phyloP scores from a whole-genome alignment of 176 grass and related monocot genomes.

The Alopecurus myosuroides region DNA sequence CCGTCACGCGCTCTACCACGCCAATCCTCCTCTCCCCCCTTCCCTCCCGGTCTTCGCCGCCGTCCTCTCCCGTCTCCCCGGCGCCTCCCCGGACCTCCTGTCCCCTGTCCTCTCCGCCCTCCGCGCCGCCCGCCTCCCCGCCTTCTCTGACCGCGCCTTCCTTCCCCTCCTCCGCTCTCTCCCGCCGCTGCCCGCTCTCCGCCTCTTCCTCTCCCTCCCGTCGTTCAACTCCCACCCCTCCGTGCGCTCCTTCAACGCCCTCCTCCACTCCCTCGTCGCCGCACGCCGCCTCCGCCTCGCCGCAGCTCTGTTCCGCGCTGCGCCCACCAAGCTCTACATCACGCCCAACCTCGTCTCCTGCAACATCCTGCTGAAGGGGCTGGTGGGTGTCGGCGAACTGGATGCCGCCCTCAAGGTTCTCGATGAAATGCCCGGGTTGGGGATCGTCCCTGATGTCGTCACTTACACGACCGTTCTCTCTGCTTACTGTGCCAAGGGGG shows the following conservation, averaged over 20 bases:
- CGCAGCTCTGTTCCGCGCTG: slow-evolving; percentile 57
- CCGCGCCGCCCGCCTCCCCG: slow-evolving; percentile 33
- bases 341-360: slow-evolving; percentile 60
- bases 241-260: slow-evolving; percentile 71
- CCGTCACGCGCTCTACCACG: slow-evolving; percentile 42
- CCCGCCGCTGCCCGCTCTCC: slow-evolving; percentile 48
- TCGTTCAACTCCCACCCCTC: slow-evolving; percentile 57
- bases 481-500: slow-evolving; percentile 39
- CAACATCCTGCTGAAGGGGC: slow-evolving; percentile 67
- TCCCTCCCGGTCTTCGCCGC: slow-evolving; percentile 33
- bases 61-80: slow-evolving; percentile 33
- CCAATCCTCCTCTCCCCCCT: slow-evolving; percentile 1
- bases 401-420: slow-evolving; percentile 49
- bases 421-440: slow-evolving; percentile 66
- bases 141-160: slow-evolving; percentile 53
- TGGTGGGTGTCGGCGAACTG: slow-evolving; percentile 28
- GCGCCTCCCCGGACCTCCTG: slow-evolving; percentile 24
- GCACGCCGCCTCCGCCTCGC: slow-evolving; percentile 46
- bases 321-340: slow-evolving; percentile 48
- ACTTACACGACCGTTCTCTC: slow-evolving; percentile 63
- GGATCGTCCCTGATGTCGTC: slow-evolving; percentile 49
- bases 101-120: slow-evolving; percentile 44
- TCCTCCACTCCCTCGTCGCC: slow-evolving; percentile 59
- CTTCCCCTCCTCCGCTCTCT: slow-evolving; percentile 53
- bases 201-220: slow-evolving; percentile 68